Percentiles rank a stretch among this genome's conserved stretches.
These are phyloP conservation scores for Bimuria novae-zelandiae DNA, from an alignment of 2,329 filamentous ascomycete genomes.

Conservation along the genomic window DNA sequence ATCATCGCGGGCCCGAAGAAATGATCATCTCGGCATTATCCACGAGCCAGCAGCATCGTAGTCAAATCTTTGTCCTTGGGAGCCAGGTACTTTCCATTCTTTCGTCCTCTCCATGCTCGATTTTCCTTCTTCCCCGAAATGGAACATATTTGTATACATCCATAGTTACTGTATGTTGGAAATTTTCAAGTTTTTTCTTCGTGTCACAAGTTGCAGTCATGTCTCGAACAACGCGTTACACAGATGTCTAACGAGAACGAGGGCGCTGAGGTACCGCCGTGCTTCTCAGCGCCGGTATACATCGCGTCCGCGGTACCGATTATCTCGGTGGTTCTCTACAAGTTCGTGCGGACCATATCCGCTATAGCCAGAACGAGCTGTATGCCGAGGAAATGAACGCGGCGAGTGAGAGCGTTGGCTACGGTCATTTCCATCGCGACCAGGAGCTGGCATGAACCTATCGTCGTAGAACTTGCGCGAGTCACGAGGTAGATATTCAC, in stretches of 20 bases:
- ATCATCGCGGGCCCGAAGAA: conserved; percentile 28
- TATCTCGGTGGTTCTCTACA: not conserved
- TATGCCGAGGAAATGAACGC: not conserved
- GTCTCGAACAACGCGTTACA: not conserved
- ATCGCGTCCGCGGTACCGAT: not conserved
- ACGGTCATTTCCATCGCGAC: not conserved
- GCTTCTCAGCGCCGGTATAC: not conserved
- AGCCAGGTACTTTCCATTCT: not conserved
- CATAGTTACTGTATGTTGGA: not conserved
- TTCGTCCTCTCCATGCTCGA: not conserved
- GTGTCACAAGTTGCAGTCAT: not conserved
- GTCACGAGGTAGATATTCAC: not conserved
- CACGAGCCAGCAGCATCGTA: not conserved
- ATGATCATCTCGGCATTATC: not conserved
- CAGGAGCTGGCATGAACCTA: not conserved
- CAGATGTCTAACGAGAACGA: not conserved
- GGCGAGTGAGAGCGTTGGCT: not conserved
- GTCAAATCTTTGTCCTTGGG: not conserved
- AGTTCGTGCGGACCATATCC: not conserved
- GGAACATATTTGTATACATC: not conserved
- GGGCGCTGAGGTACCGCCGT: not conserved
- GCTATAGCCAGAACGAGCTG: not conserved
- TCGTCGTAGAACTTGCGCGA: not conserved
- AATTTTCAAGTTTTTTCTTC: not conserved
- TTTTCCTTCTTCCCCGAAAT: not conserved